A percentile compares a stretch with the other conserved stretches of the same genome.
Evolutionary conservation across 1,284 basidiomycete species (phyloP).

Genomic region (Tilletiopsis washingtonensis): DNA sequence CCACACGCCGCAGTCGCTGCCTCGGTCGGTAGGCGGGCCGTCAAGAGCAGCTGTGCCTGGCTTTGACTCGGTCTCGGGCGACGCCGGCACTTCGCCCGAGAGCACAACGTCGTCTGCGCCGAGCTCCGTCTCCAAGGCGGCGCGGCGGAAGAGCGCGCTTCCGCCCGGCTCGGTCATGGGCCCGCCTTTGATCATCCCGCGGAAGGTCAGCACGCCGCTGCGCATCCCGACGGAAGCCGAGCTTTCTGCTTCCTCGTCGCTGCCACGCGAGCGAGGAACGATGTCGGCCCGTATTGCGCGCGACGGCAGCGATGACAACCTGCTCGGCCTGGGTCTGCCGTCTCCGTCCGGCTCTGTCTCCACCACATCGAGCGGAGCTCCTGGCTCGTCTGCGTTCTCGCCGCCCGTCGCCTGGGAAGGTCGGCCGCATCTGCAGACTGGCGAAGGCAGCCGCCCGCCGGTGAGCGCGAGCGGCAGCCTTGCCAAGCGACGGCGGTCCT

Average conservation of each 20-base stretch:
- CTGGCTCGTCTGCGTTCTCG: no score
- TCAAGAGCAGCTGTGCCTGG: no score
- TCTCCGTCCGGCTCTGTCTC: background rate
- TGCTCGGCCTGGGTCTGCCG: constrained; percentile 19
- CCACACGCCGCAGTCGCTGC: no score
- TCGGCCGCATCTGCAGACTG: background rate
- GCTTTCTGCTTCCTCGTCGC: no score
- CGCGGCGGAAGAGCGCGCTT: background rate
- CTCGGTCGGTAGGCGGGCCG: no score
- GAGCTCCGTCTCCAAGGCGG: background rate
- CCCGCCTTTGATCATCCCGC: constrained; percentile 3
- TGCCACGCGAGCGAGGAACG: no score
- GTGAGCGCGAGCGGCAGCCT: background rate
- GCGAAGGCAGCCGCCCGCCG: background rate
- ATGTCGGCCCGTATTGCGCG: no score
- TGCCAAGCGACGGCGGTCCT: background rate
- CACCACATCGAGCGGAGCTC: background rate
- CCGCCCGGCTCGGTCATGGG: constrained; percentile 1
- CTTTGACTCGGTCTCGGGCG: no score
- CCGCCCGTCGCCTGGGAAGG: background rate
- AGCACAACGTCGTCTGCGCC: background rate
- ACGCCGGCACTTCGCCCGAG: no score
- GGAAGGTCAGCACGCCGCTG: constrained; percentile 1
- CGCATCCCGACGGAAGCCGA: no score
- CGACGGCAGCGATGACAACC: constrained; percentile 12